Base-by-base conservation (phyloP, 2,329 filamentous ascomycete genomes). In the Paecilomyces dactylethromorphus region DNA sequence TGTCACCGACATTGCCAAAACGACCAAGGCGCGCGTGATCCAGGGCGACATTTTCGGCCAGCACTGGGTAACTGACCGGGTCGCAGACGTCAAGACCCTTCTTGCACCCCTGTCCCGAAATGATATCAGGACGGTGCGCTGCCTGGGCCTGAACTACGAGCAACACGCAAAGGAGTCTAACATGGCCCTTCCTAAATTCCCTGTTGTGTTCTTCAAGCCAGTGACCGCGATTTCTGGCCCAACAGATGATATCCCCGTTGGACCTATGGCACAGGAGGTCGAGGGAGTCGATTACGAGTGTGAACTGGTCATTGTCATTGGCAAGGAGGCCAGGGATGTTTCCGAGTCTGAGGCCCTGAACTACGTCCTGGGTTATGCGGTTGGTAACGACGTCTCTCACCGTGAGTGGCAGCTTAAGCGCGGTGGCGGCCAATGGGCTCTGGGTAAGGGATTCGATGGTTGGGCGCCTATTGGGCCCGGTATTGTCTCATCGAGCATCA, bases 301-400 rank as follows among this genome's bases (percentile, higher is more conserved):
- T 70, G 90, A 93, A 75, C 81, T 93, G 6, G 87, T 91, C 13
- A 80, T 85, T 39, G 79, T 92, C 8, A 90, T 92, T 62, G 87
- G 88, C 24, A 87, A 86, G 72, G 77, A 82, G 60, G 87, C 85
- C 60, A 74, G 78, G 51, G 81, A 91, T 68, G 85, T 92, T 12
- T 72, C 84, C 1, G 87, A 89, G 73, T 78, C 79, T 1, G 73
- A 83, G 22, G 89, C 89, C 0, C 76, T 92, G n/a, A 77, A 87
- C 56, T 87, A 90, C 66, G 87, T 92, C 2, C 78, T 91, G 1
- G 90, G 90, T 4, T 92, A 92, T 69, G 81, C 86, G 1, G 82
- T 90, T 33, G 88, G 89, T 57, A 90, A 93, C 73, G 90, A 93
- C 70, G 83, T 93, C n/a, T 90, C 87, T 11, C 88, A 91, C 74